Conservation (phyloP, 805 yeast genomes). For the Candida alai region DNA sequence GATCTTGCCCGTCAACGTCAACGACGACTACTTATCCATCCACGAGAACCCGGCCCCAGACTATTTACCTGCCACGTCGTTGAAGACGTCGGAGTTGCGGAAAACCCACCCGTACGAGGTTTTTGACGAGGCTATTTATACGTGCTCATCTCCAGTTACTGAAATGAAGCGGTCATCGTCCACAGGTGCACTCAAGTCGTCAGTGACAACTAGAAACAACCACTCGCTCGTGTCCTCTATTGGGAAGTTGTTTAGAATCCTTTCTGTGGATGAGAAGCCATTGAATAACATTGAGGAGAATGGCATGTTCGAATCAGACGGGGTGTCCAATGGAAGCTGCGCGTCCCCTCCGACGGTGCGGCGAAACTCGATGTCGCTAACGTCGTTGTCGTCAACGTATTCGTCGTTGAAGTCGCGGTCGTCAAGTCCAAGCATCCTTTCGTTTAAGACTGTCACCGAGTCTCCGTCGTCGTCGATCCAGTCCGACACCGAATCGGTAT, state of each 20-base stretch:
- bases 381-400: conserved; percentile 32
- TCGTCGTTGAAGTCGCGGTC: conserved; percentile 30
- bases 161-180: conserved; percentile 3
- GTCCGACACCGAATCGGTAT: conserved; percentile 25
- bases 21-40: conserved; percentile 18
- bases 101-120: conserved; percentile 61
- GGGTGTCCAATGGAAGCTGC: background rate
- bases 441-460: conserved; percentile 32
- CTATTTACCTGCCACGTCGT: conserved; percentile 4
- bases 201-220: background rate
- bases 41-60: conserved; percentile 9
- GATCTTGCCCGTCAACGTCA: conserved; percentile 33
- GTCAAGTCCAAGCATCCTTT: conserved; percentile 36
- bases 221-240: conserved; percentile 29
- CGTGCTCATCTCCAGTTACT: conserved; percentile 20
- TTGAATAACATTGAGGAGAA: conserved; percentile 6
- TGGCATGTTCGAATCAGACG: background rate
- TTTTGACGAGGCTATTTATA: conserved; percentile 62
- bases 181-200: conserved; percentile 2
- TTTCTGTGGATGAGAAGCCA: conserved; percentile 28
- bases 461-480: conserved; percentile 31
- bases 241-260: conserved; percentile 33
- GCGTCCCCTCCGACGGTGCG: conserved; percentile 7
- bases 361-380: conserved; percentile 31
- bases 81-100: conserved; percentile 32